Evolutionary conservation across 139 green algal species (phyloP), one percentile per base, ranked within the genome.

Genomic region (Chlamydomonas sphaeroides): DNA sequence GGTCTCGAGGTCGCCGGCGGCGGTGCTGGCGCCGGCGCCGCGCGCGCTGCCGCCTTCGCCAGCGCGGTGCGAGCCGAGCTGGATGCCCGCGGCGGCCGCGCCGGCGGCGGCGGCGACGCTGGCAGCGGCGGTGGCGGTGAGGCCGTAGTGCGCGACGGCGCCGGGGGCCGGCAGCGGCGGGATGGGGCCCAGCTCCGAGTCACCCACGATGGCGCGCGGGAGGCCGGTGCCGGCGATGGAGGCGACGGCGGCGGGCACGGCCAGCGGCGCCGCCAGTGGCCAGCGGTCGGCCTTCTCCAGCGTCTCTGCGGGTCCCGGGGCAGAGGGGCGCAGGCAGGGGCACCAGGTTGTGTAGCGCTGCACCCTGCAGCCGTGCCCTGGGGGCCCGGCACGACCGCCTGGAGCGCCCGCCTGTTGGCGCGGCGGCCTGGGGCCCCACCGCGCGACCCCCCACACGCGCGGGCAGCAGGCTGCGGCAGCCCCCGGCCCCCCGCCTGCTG

Each of bases 121-220:
- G 42, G 61, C 41, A 21, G 75, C 61, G 25, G 76, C 76, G n/a
- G 76, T 53, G 35, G 76, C 26, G 3, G 62, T 74, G 4, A 83
- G 65, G 42, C 42, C 76, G 76, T 83, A 83, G 76, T 65, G 65
- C 10, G 62, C 30, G 3, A 83, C 63, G 30, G 28, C 45, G n/a
- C 5, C 5, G 8, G 32, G 14, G 26, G 39, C 17, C 25, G n/a
- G 35, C n/a, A 53, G 21, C 10, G 76, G 48, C 20, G 76, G 76
- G 25, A 83, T 57, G 76, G 62, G 10, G 36, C 76, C 76, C 0
- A 83, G 45, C 63, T 83, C 76, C 33, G 14, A 23, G 45, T 83
- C 76, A 3, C 63, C 0, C 14, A 66, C 42, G 32, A 28, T 23
- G 33, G 32, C 45, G 62, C 26, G 62, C 7, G 76, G 76, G 18